Conservation (phyloP, 805 yeast species). For the Kregervanrija fluxuum region DNA sequence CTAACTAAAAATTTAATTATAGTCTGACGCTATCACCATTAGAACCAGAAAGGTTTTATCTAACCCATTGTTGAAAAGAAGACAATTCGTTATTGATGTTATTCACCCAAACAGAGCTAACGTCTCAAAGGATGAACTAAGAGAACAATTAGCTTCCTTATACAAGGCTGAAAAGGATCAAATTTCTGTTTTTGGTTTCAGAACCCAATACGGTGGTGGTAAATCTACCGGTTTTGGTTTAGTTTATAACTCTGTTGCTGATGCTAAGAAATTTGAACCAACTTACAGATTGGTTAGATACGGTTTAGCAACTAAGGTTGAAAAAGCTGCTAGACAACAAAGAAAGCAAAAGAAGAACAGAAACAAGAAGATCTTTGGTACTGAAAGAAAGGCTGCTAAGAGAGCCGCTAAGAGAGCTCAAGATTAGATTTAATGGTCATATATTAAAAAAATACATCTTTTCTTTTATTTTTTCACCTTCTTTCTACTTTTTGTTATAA, state of each 20-base stretch:
- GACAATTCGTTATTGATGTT: slow-evolving; percentile 99
- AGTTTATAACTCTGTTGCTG: slow-evolving; percentile 96
- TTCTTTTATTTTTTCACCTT: not conserved
- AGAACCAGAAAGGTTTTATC: slow-evolving; percentile 99
- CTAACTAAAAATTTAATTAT: slow-evolving; percentile 16
- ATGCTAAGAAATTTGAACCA: slow-evolving; percentile 98
- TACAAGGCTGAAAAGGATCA: slow-evolving; percentile 64
- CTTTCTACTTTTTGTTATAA: not conserved
- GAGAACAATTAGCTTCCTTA: slow-evolving; percentile 58
- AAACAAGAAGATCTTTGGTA: slow-evolving; percentile 98
- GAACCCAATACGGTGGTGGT: slow-evolving; percentile 99
- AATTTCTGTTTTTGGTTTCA: slow-evolving; percentile 95
- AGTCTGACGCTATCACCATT: slow-evolving; percentile 99
- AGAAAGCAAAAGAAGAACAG: slow-evolving; percentile 99
- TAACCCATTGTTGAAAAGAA: slow-evolving; percentile 98
- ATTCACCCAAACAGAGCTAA: slow-evolving; percentile 99
- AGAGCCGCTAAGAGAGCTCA: slow-evolving; percentile 85
- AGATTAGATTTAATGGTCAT: slow-evolving; percentile 41
- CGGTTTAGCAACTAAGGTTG: slow-evolving; percentile 94
- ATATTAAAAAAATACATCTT: not conserved
- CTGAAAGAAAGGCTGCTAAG: slow-evolving; percentile 92
- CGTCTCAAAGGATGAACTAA: slow-evolving; percentile 98
- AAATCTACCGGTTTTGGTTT: slow-evolving; percentile 99
- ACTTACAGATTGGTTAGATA: slow-evolving; percentile 98
- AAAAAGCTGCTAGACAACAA: slow-evolving; percentile 98